phyloP scores from a whole-genome alignment of 352 stramenopile genomes.

The Peronospora destructor region DNA sequence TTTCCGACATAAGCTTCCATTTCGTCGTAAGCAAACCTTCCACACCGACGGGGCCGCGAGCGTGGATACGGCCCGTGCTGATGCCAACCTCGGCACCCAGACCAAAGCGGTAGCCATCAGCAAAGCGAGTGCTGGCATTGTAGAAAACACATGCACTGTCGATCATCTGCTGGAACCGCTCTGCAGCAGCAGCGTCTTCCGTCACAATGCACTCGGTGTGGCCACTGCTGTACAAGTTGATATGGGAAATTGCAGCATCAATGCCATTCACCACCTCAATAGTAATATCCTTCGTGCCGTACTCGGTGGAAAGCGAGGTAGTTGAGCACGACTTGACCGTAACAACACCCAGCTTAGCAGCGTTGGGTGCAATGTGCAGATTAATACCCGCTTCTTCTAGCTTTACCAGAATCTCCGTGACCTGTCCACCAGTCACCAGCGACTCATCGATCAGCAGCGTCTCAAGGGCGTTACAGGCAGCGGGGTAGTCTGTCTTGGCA shows the following conservation, averaged over 20 bases:
- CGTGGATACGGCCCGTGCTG: conserved; percentile 95
- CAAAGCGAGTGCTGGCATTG: conserved; percentile 94
- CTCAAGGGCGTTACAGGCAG: conserved; percentile 96
- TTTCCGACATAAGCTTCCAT: conserved; percentile 90
- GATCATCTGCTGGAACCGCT: conserved; percentile 74
- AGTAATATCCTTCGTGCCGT: conserved; percentile 90
- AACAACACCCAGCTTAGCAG: conserved; percentile 60
- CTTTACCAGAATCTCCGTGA: conserved; percentile 68
- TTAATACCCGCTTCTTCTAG: conserved; percentile 90
- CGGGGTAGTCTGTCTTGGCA: conserved; percentile 97
- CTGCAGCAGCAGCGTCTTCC: conserved; percentile 74
- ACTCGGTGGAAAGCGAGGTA: conserved; percentile 88
- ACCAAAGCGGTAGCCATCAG: conserved; percentile 96
- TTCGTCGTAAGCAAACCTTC: conserved; percentile 97
- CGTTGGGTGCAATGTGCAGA: conserved; percentile 87
- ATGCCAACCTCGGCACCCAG: conserved; percentile 97
- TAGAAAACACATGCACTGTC: conserved; percentile 98
- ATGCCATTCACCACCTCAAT: conserved; percentile 90
- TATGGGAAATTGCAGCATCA: conserved; percentile 91
- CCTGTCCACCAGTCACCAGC: conserved; percentile 67
- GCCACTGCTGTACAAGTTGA: conserved; percentile 93
- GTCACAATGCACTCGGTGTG: conserved; percentile 98
- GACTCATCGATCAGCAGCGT: conserved; percentile 92
- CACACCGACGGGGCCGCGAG: conserved; percentile 93
- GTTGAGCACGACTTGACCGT: conserved; percentile 69